Base-by-base conservation (phyloP, 352 stramenopile species). In the Elongisporangium undulatum region DNA sequence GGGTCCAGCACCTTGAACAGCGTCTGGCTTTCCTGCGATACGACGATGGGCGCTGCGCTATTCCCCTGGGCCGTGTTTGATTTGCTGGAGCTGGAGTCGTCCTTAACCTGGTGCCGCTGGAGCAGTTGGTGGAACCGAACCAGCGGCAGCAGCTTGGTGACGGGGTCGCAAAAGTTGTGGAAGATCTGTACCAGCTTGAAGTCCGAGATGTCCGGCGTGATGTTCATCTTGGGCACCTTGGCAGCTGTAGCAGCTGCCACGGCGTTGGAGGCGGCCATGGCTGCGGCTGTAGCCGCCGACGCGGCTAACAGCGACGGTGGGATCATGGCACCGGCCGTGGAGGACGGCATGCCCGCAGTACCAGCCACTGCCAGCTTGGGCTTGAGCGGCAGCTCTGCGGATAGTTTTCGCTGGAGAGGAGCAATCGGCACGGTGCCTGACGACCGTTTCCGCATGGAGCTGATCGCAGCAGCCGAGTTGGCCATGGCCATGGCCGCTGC, bases 151-250 rank as follows among this genome's bases (percentile, higher is more conserved):
- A 85, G 50, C 19, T 90, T 91, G 6, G 56, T 76, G 12, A 56
- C 55, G 0, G 81, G 85, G 49, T 94, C 85, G 54, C 82, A 92
- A 48, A 92, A 92, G 49, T 77, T 73, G 61, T 92, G 80, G 63
- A 91, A 94, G 62, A 91, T 94, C 61, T 90, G 85, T 19, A 90
- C 84, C n/a, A 94, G 73, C 57, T 94, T 94, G 56, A 91, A 91
- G 57, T 94, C 82, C 0, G 82, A 78, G 45, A 92, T 90, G 60
- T 91, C 85, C 4, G 85, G 82, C 9, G 80, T 88, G 54, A 90
- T 87, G 20, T 77, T 74, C 38, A 89, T 66, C 45, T 87, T 85
- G 52, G 69, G 58, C 20, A 64, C 61, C 53, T 89, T 90, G 29
- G 49, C 56, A 1, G 21, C 12, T 4, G n/a, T 38, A 12, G 34